Evolutionary conservation across 768 basidiomycete genomes (phyloP).

Genomic region (Kwoniella shandongensis): DNA sequence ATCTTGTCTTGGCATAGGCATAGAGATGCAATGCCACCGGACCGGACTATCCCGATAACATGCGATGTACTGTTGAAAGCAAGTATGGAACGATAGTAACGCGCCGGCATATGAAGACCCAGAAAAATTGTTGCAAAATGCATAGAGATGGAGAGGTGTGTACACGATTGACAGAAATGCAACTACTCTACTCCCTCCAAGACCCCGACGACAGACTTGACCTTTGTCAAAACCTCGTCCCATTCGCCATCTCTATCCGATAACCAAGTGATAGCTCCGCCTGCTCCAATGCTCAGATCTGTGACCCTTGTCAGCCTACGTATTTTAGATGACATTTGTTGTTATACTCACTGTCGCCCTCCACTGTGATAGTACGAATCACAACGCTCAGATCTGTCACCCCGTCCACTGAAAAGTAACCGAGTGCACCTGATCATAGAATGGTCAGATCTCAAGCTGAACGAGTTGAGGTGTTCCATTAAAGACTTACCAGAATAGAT

Average conservation of each 20-base stretch:
- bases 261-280: slow-evolving; percentile 94
- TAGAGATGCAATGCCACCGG: too few relatives aligned
- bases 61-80: too few relatives aligned
- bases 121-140: too few relatives aligned
- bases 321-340: too few relatives aligned
- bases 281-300: slow-evolving; percentile 68
- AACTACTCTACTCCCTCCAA: slow-evolving; percentile 13
- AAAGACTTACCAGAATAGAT: slow-evolving; percentile 66
- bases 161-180: too few relatives aligned
- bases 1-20: too few relatives aligned
- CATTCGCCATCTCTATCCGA: slow-evolving; percentile 83
- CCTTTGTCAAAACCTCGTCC: slow-evolving; percentile 91
- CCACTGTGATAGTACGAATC: slow-evolving; percentile 78
- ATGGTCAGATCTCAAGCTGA: background rate
- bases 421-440: slow-evolving; percentile 67
- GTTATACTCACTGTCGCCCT: slow-evolving; percentile 32
- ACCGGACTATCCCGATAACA: too few relatives aligned
- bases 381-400: slow-evolving; percentile 90
- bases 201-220: slow-evolving; percentile 54
- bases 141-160: too few relatives aligned
- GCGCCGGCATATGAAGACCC: too few relatives aligned
- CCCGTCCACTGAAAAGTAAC: slow-evolving; percentile 87
- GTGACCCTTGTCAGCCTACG: background rate
- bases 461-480: too few relatives aligned
- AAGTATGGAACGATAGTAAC: too few relatives aligned